Conservation (phyloP, 2,329 filamentous ascomycete species). For the Arthrobotrys conoides region DNA sequence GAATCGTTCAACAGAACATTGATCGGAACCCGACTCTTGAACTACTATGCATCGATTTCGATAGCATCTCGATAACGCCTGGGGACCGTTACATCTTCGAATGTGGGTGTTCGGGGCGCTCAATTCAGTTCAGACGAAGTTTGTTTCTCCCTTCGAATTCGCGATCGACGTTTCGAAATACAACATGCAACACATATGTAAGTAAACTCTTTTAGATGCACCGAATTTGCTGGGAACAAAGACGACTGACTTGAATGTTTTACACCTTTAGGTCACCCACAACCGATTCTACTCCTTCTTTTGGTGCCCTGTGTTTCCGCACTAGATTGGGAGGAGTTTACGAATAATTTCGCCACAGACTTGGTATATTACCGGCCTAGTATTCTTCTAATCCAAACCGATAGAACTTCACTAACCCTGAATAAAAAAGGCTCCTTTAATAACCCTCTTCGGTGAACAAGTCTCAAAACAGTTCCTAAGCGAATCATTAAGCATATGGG, state of each 20-base stretch:
- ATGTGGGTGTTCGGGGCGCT: neutral
- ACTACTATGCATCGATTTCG: neutral
- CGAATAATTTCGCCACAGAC: slow-evolving; percentile 53
- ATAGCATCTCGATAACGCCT: neutral
- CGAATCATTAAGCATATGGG: slow-evolving; percentile 63
- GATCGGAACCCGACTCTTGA: neutral
- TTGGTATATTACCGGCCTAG: slow-evolving; percentile 19
- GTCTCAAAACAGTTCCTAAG: slow-evolving; percentile 68
- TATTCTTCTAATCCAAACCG: no score
- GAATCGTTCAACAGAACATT: slow-evolving; percentile 1
- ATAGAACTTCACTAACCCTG: no score
- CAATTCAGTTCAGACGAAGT: slow-evolving; percentile 1
- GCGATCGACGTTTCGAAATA: slow-evolving; percentile 4
- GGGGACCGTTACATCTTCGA: neutral
- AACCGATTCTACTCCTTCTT: neutral
- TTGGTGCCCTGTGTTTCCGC: neutral
- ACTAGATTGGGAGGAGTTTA: slow-evolving; percentile 47
- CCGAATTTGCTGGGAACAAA: neutral
- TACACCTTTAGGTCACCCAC: neutral
- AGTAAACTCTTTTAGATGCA: neutral
- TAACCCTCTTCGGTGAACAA: slow-evolving; percentile 67
- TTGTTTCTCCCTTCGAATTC: neutral
- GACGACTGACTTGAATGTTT: neutral
- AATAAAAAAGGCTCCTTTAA: slow-evolving; percentile 62
- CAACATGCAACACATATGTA: slow-evolving; percentile 24